Evolutionary conservation across 331 rosid species (phyloP).

Genomic region (Pyrus hybrid): DNA sequence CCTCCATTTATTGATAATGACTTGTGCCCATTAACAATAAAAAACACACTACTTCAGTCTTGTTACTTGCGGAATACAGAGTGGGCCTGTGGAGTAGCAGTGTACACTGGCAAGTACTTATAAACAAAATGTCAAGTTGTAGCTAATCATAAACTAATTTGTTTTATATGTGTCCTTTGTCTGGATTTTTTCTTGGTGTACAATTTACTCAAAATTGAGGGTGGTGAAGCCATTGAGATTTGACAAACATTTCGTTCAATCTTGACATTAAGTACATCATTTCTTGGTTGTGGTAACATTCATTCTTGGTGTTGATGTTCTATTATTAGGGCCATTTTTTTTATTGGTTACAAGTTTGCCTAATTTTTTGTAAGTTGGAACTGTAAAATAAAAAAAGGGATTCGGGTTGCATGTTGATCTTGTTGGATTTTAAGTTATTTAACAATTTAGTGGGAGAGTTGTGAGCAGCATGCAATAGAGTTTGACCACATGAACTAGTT

Average conservation of each 20-base stretch:
- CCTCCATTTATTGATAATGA: conserved; percentile 98
- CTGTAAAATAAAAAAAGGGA: neutral
- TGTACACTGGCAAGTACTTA: conserved; percentile 84
- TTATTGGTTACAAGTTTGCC: neutral
- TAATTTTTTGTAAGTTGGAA: neutral
- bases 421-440: neutral
- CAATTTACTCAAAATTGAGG: neutral
- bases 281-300: neutral
- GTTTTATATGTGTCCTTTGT: neutral
- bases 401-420: neutral
- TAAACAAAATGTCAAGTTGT: conserved; percentile 16
- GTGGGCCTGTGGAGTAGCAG: conserved; percentile 98
- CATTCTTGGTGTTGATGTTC: neutral
- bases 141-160: neutral
- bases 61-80: conserved; percentile 97
- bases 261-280: neutral
- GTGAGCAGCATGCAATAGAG: neutral
- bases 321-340: neutral
- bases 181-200: neutral
- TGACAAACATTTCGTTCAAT: neutral
- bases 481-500: neutral
- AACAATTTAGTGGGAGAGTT: neutral
- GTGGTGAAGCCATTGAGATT: neutral
- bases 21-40: conserved; percentile 83
- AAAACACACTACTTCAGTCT: conserved; percentile 94